Base-by-base conservation (phyloP, 345 rosid genomes). In the Hevea brasiliensis region DNA sequence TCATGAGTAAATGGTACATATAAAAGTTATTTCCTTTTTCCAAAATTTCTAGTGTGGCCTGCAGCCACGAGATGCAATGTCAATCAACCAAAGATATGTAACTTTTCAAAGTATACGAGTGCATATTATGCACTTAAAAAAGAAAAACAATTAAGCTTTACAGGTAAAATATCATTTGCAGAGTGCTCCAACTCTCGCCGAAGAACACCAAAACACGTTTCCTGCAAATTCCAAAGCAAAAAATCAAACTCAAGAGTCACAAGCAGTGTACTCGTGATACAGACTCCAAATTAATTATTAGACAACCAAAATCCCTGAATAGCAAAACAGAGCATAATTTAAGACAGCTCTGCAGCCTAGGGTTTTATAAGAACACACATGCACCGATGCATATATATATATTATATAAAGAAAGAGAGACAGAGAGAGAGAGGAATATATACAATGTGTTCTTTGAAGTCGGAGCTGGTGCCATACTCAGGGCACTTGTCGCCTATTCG, bases 401-500 rank as follows among this genome's bases (percentile, higher is more conserved):
- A 66, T 0, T 20, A 2, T 7, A 32, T 32, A 32, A 24, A 13
- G n/a, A n/a, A n/a, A 0, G 2, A 24, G 12, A 0, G 2, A 35
- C 1, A 20, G 14, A 37, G 41, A 50, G 8, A 53, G 58, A 7
- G 13, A 11, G 13, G 14, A 18, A 20, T 50, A 84, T 89, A 71
- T n/a, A 95, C 98, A 71, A 89, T 84, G 85, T 90, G 97, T 40
- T 89, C 97, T 84, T 91, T 92, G 81, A 80, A 80, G 82, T 92
- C 98, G 80, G 90, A 76, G 78, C 82, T 84, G 72, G 82, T 77
- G 78, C 87, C 88, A 68, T 92, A 95, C 72, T 95, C 99, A 21
- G 94, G 84, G 67, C 88, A 86, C 70, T 89, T 91, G 80, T 95
- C 98, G 56, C 99, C 97, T 74, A 92, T 87, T 77, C 97, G 94